Evolutionary conservation across 2,329 filamentous ascomycete species (phyloP).

Genomic region (Ascochyta pisi): DNA sequence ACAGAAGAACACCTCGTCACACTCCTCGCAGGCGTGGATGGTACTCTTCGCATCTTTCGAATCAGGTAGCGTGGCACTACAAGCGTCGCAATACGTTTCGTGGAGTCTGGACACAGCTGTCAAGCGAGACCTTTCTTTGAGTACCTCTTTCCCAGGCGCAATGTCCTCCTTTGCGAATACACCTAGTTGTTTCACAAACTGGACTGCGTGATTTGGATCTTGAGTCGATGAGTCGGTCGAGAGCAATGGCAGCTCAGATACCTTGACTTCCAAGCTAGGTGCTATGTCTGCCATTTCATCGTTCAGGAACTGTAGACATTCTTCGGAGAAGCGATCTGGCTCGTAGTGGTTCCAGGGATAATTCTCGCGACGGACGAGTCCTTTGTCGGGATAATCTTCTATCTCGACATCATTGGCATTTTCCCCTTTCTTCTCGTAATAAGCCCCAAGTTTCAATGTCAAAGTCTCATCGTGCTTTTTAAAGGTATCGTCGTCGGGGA

Average conservation of each 20-base stretch:
- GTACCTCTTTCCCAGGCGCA: slow-evolving; percentile 73
- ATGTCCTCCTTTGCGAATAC: slow-evolving; percentile 89
- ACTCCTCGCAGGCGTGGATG: slow-evolving; percentile 60
- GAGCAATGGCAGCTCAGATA: slow-evolving; percentile 77
- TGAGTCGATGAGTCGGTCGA: slow-evolving; percentile 5
- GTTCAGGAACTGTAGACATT: slow-evolving; percentile 73
- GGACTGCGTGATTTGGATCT: slow-evolving; percentile 59
- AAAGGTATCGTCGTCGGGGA: slow-evolving; percentile 64
- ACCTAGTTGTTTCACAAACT: slow-evolving; percentile 78
- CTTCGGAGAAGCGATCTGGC: slow-evolving; percentile 62
- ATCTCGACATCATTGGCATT: slow-evolving; percentile 54
- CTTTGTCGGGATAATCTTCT: slow-evolving; percentile 70
- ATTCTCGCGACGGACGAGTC: slow-evolving; percentile 69
- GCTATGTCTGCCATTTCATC: slow-evolving; percentile 70
- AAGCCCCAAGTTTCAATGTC: slow-evolving; percentile 24
- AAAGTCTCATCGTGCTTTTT: slow-evolving; percentile 62
- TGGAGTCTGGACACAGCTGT: slow-evolving; percentile 89
- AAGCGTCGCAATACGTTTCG: slow-evolving; percentile 88
- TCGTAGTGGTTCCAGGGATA: slow-evolving; percentile 70
- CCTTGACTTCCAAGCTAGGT: slow-evolving; percentile 80
- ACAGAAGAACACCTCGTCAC: slow-evolving; percentile 67
- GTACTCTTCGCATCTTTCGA: slow-evolving; percentile 7
- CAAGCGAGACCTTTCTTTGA: slow-evolving; percentile 83
- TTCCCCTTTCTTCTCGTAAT: slow-evolving; percentile 33
- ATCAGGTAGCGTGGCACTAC: slow-evolving; percentile 72